A percentile compares a stretch with the other conserved stretches of the same genome.
Conservation (phyloP, 2,329 filamentous ascomycete genomes). For the Diaporthe vexans region DNA sequence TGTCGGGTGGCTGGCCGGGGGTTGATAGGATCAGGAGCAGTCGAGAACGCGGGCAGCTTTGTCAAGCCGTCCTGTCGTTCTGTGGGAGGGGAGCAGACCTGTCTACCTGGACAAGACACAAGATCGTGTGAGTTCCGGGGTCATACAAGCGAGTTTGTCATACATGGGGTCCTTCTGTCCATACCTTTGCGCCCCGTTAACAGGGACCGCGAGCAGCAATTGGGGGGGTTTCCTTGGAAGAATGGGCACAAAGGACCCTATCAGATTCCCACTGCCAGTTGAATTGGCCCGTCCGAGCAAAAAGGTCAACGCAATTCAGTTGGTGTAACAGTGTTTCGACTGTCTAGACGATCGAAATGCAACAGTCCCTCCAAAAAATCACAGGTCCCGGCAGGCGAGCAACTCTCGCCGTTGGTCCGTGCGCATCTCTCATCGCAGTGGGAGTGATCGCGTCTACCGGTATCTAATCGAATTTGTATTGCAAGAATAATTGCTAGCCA, state of each 20-base stretch:
- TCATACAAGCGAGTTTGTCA: not conserved
- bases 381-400: slow-evolving; percentile 34
- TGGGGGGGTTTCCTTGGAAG: not conserved
- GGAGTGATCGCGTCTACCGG: not conserved
- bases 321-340: no score
- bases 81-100: no score
- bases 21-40: no score
- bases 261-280: not conserved
- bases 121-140: slow-evolving; percentile 3
- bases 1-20: no score
- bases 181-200: slow-evolving; percentile 21
- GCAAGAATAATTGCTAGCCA: not conserved
- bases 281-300: not conserved
- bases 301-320: not conserved
- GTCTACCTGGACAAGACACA: not conserved
- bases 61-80: no score
- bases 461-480: not conserved
- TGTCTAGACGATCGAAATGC: not conserved
- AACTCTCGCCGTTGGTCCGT: slow-evolving; percentile 17
- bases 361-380: slow-evolving; percentile 34
- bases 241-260: not conserved
- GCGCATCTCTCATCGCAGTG: not conserved
- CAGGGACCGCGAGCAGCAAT: not conserved
- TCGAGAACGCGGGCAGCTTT: no score
- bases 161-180: not conserved